These are phyloP conservation scores for Earliella scabrosa DNA, from an alignment of 1,284 basidiomycete genomes.

Conservation along the genomic window DNA sequence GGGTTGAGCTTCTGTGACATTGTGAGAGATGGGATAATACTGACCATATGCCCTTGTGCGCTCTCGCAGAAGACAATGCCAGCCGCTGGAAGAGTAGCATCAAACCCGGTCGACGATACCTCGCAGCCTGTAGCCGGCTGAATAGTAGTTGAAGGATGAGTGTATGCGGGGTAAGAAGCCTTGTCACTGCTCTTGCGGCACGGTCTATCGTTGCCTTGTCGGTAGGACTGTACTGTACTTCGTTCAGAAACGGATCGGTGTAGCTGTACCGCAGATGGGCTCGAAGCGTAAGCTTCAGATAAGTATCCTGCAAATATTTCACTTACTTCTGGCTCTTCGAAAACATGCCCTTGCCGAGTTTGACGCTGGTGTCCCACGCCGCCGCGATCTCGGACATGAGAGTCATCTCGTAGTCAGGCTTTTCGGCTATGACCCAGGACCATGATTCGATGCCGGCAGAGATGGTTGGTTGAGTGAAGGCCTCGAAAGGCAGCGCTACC, in stretches of 20 bases:
- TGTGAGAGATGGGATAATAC: too few species aligned
- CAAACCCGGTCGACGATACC: conserved; percentile 85
- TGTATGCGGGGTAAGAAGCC: conserved; percentile 83
- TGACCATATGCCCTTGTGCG: conserved; percentile 77
- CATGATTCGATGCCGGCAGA: conserved; percentile 92
- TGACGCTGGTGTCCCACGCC: conserved; percentile 87
- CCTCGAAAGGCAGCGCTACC: conserved; percentile 88
- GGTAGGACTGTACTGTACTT: conserved; percentile 90
- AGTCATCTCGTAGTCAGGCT: conserved; percentile 74
- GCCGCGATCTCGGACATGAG: conserved; percentile 87
- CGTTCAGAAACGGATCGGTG: conserved; percentile 85
- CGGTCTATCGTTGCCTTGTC: conserved; percentile 87
- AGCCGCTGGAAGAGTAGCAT: conserved; percentile 88
- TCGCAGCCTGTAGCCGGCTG: conserved; percentile 92
- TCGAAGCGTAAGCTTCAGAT: not conserved
- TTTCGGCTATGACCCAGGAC: conserved; percentile 95
- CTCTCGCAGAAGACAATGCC: conserved; percentile 77
- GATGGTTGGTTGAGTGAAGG: conserved; percentile 87
- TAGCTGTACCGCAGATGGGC: conserved; percentile 53
- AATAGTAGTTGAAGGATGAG: conserved; percentile 90
- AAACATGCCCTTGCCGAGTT: conserved; percentile 82
- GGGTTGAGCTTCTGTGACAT: too few species aligned
- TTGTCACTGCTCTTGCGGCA: conserved; percentile 70
- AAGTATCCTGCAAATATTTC: not conserved
- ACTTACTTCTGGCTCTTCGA: conserved; percentile 79